phyloP scores from a whole-genome alignment of 306 rosid species.

The barrel medic (Medicago truncatula) region MtrunA17r5.0-ANR NC_053048.1:19954001-19954500 shows the following conservation, averaged over 20 bases:
- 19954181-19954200: conserved; percentile 6
- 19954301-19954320: conserved; percentile 11
- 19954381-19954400: conserved; percentile 14
- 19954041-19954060: background rate
- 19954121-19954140: background rate
- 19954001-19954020: background rate
- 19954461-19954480: conserved; percentile 1
- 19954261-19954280: conserved; percentile 27
- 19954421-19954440: conserved; percentile 2
- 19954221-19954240: conserved; percentile 33
- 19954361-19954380: conserved; percentile 13
- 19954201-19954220: conserved; percentile 6
- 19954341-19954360: conserved; percentile 16
- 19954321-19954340: conserved; percentile 16
- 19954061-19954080: background rate
- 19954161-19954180: conserved; percentile 19
- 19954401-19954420: conserved; percentile 5
- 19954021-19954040: background rate
- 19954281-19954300: conserved; percentile 24
- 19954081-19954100: background rate
- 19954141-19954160: no score
- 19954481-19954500: background rate
- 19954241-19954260: conserved; percentile 4
- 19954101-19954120: background rate
- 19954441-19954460: background rate